phyloP scores from a whole-genome alignment of 2,329 filamentous ascomycete species.

The Blastomyces gilchristii region DNA sequence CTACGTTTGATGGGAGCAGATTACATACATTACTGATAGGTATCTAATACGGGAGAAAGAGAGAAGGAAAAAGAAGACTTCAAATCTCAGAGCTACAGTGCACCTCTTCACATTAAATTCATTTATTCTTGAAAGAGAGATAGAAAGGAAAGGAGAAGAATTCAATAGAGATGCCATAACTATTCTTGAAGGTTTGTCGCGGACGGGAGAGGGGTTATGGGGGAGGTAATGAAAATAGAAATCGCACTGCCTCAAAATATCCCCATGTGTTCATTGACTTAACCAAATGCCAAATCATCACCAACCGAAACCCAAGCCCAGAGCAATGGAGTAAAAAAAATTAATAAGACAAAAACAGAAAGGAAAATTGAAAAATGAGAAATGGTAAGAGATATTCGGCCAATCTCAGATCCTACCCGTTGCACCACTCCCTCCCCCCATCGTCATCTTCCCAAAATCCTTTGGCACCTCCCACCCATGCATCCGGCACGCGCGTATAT shows the following conservation, averaged over 20 bases:
- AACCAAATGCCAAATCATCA: neutral
- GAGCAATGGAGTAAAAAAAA: neutral
- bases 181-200: neutral
- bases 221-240: neutral
- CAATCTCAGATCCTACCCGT: neutral
- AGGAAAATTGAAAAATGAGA: neutral
- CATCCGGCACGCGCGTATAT: constrained; percentile 51
- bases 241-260: neutral
- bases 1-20: too few relatives aligned
- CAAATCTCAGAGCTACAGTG: neutral
- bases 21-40: too few relatives aligned
- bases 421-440: neutral
- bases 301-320: neutral
- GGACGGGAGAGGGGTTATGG: too few relatives aligned
- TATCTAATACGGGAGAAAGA: too few relatives aligned
- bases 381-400: neutral
- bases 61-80: neutral
- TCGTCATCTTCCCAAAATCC: constrained; percentile 41
- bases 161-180: neutral
- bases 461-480: constrained; percentile 67
- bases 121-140: neutral
- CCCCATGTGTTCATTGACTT: too few relatives aligned
- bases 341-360: neutral
- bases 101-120: neutral
- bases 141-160: neutral